Conservation (phyloP, 495 filamentous ascomycete genomes). For the Trichoderma asperelloides region DNA sequence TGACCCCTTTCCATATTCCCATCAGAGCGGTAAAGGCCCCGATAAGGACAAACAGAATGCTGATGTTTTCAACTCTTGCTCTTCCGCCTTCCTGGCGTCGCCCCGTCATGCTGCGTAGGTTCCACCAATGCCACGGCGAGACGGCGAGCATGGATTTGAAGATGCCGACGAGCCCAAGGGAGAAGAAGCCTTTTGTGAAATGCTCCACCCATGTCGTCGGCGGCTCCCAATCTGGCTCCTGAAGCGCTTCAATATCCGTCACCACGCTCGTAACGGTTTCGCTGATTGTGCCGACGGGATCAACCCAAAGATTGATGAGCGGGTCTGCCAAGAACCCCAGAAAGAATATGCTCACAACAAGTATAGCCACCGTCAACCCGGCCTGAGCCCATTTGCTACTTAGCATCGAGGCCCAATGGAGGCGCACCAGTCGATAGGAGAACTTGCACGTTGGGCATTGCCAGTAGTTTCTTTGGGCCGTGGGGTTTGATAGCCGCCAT, state of each 20-base stretch:
- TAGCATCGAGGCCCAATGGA: slow-evolving; percentile 67
- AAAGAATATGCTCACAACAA: slow-evolving; percentile 61
- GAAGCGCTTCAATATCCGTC: slow-evolving; percentile 25
- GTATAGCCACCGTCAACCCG: slow-evolving; percentile 56
- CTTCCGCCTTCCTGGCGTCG: slow-evolving; percentile 55
- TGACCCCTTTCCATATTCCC: slow-evolving; percentile 70
- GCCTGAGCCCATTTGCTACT: slow-evolving; percentile 57
- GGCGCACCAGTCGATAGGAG: slow-evolving; percentile 68
- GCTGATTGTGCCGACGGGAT: slow-evolving; percentile 48
- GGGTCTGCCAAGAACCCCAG: slow-evolving; percentile 90
- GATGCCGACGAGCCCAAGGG: slow-evolving; percentile 77
- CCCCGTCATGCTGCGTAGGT: slow-evolving; percentile 45
- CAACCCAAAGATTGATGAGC: slow-evolving; percentile 79
- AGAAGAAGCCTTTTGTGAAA: slow-evolving; percentile 78
- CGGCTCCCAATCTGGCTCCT: slow-evolving; percentile 33
- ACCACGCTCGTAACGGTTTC: slow-evolving; percentile 30
- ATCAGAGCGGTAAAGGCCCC: slow-evolving; percentile 75
- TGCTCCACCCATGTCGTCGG: slow-evolving; percentile 62
- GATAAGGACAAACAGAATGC: slow-evolving; percentile 66
- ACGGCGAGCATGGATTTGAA: slow-evolving; percentile 68
- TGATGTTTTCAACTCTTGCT: slow-evolving; percentile 63
- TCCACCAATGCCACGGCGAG: slow-evolving; percentile 69
- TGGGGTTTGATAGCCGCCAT: slow-evolving; percentile 72
- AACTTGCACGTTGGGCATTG: slow-evolving; percentile 85
- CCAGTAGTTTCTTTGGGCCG: slow-evolving; percentile 64